phyloP scores from a whole-genome alignment of 257 asterid genomes.

The Solanum chiquidenum region DNA sequence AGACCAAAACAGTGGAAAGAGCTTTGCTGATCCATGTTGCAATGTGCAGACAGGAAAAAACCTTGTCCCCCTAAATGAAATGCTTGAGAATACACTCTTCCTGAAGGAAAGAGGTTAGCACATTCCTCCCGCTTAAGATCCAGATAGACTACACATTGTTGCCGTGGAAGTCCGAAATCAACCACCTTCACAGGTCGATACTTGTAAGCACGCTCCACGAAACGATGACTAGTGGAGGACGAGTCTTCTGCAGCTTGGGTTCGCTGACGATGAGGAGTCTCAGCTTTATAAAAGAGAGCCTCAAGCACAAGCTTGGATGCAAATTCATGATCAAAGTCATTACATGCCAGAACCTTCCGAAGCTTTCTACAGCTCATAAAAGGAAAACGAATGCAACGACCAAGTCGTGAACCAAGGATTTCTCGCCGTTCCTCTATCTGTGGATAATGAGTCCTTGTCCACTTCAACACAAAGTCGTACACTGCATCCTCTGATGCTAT shows the following conservation, averaged over 20 bases:
- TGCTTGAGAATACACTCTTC: conserved; percentile 82
- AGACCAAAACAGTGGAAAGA: conserved; percentile 83
- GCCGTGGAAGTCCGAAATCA: conserved; percentile 75
- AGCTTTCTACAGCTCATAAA: conserved; percentile 74
- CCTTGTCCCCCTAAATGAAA: conserved; percentile 94
- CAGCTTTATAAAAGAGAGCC: conserved; percentile 73
- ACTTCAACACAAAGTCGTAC: conserved; percentile 68
- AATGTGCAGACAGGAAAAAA: conserved; percentile 81
- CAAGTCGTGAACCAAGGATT: conserved; percentile 51
- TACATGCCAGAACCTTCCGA: conserved; percentile 60
- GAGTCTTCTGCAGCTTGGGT: conserved; percentile 51
- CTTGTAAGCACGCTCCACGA: conserved; percentile 76
- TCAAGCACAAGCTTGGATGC: conserved; percentile 64
- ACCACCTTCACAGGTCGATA: conserved; percentile 79
- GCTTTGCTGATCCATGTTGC: conserved; percentile 94
- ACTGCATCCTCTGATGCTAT: conserved; percentile 93
- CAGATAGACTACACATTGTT: conserved; percentile 76
- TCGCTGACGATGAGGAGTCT: conserved; percentile 79
- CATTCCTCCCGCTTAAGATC: conserved; percentile 87
- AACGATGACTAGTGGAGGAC: conserved; percentile 39
- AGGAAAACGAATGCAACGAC: conserved; percentile 74
- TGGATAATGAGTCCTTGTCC: conserved; percentile 61
- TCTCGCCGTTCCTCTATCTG: conserved; percentile 58
- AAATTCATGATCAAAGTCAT: conserved; percentile 60
- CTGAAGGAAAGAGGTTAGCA: conserved; percentile 56